Evolutionary conservation across 2,329 filamentous ascomycete species (phyloP).

Genomic region (Xylariaceae sp.): DNA sequence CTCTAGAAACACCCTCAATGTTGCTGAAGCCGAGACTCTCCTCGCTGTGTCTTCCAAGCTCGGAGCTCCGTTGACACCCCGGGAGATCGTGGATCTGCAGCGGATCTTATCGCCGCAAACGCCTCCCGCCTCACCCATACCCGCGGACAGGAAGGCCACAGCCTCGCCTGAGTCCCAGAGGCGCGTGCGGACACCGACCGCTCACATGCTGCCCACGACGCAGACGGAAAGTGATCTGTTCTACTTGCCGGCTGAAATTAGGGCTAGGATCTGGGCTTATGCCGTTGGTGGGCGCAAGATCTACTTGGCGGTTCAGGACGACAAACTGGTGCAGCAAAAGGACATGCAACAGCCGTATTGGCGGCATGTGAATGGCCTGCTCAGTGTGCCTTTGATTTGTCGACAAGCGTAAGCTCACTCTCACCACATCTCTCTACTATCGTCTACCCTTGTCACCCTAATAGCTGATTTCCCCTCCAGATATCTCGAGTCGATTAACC

Average conservation of each 20-base stretch:
- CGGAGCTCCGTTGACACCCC: slow-evolving; percentile 12
- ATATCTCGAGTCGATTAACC: slow-evolving; percentile 17
- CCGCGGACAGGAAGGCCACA: slow-evolving; percentile 4
- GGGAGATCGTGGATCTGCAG: slow-evolving; percentile 17
- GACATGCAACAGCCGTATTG: slow-evolving; percentile 16
- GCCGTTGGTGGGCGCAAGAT: slow-evolving; percentile 13
- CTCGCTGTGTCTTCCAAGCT: slow-evolving; percentile 10
- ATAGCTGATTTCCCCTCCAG: background rate
- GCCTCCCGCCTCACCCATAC: background rate
- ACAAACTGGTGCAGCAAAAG: slow-evolving; percentile 13
- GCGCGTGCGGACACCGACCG: slow-evolving; percentile 15
- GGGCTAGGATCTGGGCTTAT: slow-evolving; percentile 15
- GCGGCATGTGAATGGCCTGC: slow-evolving; percentile 10
- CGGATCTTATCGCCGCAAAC: slow-evolving; percentile 11
- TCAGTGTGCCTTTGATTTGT: slow-evolving; percentile 15
- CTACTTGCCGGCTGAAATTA: slow-evolving; percentile 13
- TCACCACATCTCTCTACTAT: background rate
- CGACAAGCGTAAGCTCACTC: slow-evolving; percentile 14
- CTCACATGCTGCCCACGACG: slow-evolving; percentile 15
- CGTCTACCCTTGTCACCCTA: background rate
- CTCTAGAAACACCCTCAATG: slow-evolving; percentile 10
- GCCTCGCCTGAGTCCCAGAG: background rate
- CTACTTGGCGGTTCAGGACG: slow-evolving; percentile 11
- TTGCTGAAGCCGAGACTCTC: slow-evolving; percentile 14
- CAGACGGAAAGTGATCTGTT: slow-evolving; percentile 16